Conservation (phyloP, 1,284 basidiomycete genomes). For the Hemileia vastatrix region DNA sequence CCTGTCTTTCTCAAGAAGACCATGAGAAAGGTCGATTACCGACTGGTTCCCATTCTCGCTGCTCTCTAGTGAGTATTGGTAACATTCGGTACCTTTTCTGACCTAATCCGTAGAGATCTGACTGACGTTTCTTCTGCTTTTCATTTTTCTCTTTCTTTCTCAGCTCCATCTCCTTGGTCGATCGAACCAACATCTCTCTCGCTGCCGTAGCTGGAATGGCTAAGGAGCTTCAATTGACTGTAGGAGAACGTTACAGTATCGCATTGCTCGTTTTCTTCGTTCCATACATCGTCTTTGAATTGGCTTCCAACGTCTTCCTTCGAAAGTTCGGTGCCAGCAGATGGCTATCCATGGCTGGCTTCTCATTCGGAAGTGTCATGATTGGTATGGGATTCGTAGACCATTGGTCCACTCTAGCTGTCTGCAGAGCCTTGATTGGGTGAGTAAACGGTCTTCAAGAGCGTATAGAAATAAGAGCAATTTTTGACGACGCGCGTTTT, state of each 20-base stretch:
- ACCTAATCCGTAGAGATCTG: not conserved
- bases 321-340: conserved; percentile 45
- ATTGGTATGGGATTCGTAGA: conserved; percentile 43
- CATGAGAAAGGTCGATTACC: conserved; percentile 30
- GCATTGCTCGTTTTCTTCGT: conserved; percentile 44
- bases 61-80: conserved; percentile 25
- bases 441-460: conserved; percentile 43
- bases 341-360: conserved; percentile 40
- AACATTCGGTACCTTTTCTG: not conserved
- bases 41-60: conserved; percentile 35
- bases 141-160: not conserved
- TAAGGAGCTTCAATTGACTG: conserved; percentile 29
- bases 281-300: conserved; percentile 28
- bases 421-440: conserved; percentile 46
- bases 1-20: conserved; percentile 29
- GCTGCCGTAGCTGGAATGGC: conserved; percentile 43
- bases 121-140: conserved; percentile 4
- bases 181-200: conserved; percentile 28
- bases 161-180: not conserved
- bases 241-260: conserved; percentile 45
- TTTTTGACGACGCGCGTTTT: not conserved
- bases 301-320: conserved; percentile 38
- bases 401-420: conserved; percentile 43
- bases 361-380: conserved; percentile 46
- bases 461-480: not conserved